Evolutionary conservation across 495 filamentous ascomycete species (phyloP).

Genomic region (Neurospora sp.): DNA sequence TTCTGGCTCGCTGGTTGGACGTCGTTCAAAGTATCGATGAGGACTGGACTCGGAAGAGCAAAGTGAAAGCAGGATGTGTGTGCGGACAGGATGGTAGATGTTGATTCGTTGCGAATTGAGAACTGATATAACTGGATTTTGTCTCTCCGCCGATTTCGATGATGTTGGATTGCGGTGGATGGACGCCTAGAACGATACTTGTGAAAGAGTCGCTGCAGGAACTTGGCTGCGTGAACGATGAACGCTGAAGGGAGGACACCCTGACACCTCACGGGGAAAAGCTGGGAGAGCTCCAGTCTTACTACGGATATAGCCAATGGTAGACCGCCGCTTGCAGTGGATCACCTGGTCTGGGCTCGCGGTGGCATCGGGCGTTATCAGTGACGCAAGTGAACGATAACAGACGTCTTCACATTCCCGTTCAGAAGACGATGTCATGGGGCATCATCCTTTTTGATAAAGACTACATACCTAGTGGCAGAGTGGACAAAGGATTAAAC

Average conservation of each 20-base stretch:
- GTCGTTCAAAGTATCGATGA: not conserved
- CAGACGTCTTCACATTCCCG: not conserved
- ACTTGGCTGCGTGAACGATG: not conserved
- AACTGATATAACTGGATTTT: not conserved
- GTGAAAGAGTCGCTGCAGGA: not conserved
- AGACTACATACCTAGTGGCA: not conserved
- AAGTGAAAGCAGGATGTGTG: not conserved
- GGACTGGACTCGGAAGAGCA: not conserved
- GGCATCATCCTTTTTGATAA: not conserved
- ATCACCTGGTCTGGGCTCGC: not conserved
- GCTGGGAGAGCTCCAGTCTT: not conserved
- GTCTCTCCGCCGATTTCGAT: not conserved
- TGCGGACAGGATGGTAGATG: not conserved
- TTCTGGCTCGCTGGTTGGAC: not conserved
- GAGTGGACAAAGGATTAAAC: not conserved
- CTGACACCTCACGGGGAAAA: not conserved
- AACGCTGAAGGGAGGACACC: not conserved
- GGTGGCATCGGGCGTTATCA: constrained; percentile 19
- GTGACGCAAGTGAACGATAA: constrained; percentile 28
- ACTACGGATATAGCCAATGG: not conserved
- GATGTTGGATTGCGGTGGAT: not conserved
- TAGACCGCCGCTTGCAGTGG: not conserved
- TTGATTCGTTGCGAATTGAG: not conserved
- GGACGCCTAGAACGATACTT: not conserved
- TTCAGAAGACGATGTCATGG: not conserved